Conservation (phyloP, 495 filamentous ascomycete species). For the Parathielavia appendiculata region DNA sequence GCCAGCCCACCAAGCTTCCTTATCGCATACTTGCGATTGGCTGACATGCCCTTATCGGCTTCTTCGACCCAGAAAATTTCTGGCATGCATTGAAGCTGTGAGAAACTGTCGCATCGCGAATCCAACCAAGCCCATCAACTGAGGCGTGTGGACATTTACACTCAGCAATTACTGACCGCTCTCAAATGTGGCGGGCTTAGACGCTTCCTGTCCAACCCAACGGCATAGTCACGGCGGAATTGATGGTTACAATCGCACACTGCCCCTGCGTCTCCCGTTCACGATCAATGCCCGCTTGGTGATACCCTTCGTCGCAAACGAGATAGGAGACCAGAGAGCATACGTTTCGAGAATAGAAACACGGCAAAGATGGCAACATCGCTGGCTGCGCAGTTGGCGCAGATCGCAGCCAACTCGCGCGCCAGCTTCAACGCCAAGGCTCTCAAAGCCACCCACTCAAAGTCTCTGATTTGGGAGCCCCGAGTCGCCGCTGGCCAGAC, state of each 20-base stretch:
- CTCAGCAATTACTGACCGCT: neutral
- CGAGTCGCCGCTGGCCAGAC: slow-evolving; percentile 76
- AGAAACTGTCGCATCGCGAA: slow-evolving; percentile 7
- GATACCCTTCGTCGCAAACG: neutral
- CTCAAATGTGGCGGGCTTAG: neutral
- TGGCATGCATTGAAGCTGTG: slow-evolving; percentile 1
- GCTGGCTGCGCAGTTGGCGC: slow-evolving; percentile 73
- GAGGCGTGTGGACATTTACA: neutral
- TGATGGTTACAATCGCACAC: neutral
- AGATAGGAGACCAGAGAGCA: neutral
- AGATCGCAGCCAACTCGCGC: slow-evolving; percentile 71
- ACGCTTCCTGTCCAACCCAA: neutral
- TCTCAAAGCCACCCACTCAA: slow-evolving; percentile 79
- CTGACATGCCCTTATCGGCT: slow-evolving; percentile 20
- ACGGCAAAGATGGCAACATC: slow-evolving; percentile 59
- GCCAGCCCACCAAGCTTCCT: slow-evolving; percentile 16
- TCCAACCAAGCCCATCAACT: neutral
- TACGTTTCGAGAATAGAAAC: neutral
- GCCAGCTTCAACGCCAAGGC: slow-evolving; percentile 82
- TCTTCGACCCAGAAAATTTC: slow-evolving; percentile 22
- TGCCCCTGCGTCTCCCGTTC: neutral
- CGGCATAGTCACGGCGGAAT: neutral
- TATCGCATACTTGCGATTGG: slow-evolving; percentile 20
- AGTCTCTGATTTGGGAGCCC: slow-evolving; percentile 85
- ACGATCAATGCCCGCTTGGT: neutral